These are phyloP conservation scores for Calonectria pseudoreteaudii DNA, from an alignment of 2,329 filamentous ascomycete species.

Conservation along the genomic window DNA sequence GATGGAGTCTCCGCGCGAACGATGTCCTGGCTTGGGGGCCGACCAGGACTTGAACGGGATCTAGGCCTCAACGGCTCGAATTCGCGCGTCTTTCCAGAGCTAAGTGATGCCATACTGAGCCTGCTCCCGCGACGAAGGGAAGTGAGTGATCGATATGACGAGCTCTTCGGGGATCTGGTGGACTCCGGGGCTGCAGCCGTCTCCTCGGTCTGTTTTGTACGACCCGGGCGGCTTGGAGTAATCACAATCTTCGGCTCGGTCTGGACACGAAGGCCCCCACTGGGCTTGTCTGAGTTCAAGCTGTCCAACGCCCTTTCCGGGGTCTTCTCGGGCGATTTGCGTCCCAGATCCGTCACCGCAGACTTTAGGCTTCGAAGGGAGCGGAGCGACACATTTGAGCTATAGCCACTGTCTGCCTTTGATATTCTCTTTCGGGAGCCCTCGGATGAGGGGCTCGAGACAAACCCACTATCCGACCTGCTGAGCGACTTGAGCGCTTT, in stretches of 20 bases:
- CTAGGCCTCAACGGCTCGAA: constrained; percentile 21
- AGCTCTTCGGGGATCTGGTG: constrained; percentile 14
- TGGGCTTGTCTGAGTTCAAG: not conserved
- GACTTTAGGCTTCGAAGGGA: constrained; percentile 56
- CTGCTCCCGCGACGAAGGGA: constrained; percentile 33
- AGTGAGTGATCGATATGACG: constrained; percentile 29
- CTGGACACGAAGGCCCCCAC: not conserved
- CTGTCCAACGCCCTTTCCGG: not conserved
- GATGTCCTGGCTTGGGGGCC: not conserved
- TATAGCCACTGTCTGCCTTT: constrained; percentile 72
- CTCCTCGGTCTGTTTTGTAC: not conserved
- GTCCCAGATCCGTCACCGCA: constrained; percentile 33
- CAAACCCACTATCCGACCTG: constrained; percentile 61
- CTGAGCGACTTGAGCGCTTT: constrained; percentile 37
- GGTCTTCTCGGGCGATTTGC: constrained; percentile 32
- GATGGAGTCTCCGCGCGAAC: not conserved
- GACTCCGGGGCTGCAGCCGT: not conserved
- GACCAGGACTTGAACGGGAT: constrained; percentile 19
- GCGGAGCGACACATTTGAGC: constrained; percentile 68
- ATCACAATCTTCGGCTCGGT: not conserved
- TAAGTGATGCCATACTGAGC: constrained; percentile 36
- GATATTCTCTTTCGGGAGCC: constrained; percentile 58
- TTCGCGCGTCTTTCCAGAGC: constrained; percentile 33
- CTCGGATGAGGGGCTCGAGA: constrained; percentile 59
- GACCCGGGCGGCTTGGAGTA: not conserved